These are phyloP conservation scores for Aeminium ludgeri DNA, from an alignment of 495 filamentous ascomycete genomes.

Conservation along the genomic window DNA sequence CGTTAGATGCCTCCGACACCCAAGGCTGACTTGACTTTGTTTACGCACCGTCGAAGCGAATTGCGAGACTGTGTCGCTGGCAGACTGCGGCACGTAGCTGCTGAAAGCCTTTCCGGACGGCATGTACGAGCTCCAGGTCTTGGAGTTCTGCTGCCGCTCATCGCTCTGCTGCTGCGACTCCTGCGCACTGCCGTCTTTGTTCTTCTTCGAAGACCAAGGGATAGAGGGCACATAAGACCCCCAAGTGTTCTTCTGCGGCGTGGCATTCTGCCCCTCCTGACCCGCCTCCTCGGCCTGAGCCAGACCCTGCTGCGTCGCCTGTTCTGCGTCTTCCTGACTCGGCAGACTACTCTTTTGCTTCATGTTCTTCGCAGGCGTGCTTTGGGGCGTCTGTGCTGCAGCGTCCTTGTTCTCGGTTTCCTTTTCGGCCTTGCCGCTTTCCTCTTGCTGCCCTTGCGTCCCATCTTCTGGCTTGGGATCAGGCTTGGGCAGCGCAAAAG, in stretches of 20 bases:
- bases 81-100: slow-evolving; percentile 18
- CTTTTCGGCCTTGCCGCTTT: slow-evolving; percentile 1
- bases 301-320: slow-evolving; percentile 10
- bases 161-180: slow-evolving; percentile 14
- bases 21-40: not conserved
- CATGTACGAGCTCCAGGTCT: slow-evolving; percentile 24
- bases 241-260: slow-evolving; percentile 13
- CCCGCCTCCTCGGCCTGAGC: slow-evolving; percentile 4
- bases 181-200: not conserved
- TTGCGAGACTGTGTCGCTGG: slow-evolving; percentile 14
- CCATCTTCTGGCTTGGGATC: slow-evolving; percentile 8
- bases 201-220: slow-evolving; percentile 2
- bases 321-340: slow-evolving; percentile 14
- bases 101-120: slow-evolving; percentile 24
- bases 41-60: slow-evolving; percentile 14
- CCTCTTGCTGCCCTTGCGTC: slow-evolving; percentile 1
- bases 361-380: slow-evolving; percentile 5
- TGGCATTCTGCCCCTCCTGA: slow-evolving; percentile 1
- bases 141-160: slow-evolving; percentile 18
- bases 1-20: not conserved
- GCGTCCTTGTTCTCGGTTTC: slow-evolving; percentile 1
- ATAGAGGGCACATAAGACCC: slow-evolving; percentile 14
- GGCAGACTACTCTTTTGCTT: slow-evolving; percentile 11
- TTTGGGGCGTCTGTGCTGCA: slow-evolving; percentile 2
- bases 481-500: slow-evolving; percentile 26